Base-by-base conservation (phyloP, 139 green algal species). In the Chlorella sp. region DNA sequence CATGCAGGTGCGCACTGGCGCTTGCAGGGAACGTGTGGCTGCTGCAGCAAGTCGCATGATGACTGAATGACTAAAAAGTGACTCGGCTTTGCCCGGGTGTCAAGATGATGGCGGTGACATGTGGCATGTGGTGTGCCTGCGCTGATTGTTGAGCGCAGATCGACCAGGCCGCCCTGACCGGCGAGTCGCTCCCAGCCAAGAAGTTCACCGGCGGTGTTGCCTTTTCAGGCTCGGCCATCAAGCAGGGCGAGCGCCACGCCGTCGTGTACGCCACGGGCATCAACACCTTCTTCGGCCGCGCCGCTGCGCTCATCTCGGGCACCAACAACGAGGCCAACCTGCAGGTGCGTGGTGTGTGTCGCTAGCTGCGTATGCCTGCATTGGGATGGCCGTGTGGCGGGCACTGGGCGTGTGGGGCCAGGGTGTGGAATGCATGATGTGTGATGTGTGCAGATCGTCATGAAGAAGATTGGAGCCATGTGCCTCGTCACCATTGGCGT, bases 271-370 rank as follows among this genome's bases (percentile, higher is more conserved):
- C 85, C 3, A 95, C 90, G 5, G 90, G 80, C 55, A 60, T 85
- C 42, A 83, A 97, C 82, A 97, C 93, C 60, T 97, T 97, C 86
- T 96, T 97, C 73, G 80, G 80, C 35, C 90, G 91, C 50, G 89
- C 93, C 31, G 91, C 93, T 64, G 80, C 87, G 2, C 83, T 97
- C 26, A 90, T 96, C 60, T 67, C 32, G 34, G 70, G 67, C 24
- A 91, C 88, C 74, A 75, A 97, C 72, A 91, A 91, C 63, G 87
- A 90, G 10, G 89, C 87, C 66, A 94, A 97, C 80, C 74, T 97
- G 17, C 88, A 95, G 73, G 67, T 93, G 24, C 83, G 91, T 70
- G n/a, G n/a, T n/a, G n/a, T n/a, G n/a, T n/a, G n/a, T n/a, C n/a
- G n/a, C n/a, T n/a, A n/a, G n/a, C n/a, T n/a, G n/a, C n/a, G n/a